phyloP scores from a whole-genome alignment of 2,329 filamentous ascomycete species.

The Fusarium oligoseptatum region DNA sequence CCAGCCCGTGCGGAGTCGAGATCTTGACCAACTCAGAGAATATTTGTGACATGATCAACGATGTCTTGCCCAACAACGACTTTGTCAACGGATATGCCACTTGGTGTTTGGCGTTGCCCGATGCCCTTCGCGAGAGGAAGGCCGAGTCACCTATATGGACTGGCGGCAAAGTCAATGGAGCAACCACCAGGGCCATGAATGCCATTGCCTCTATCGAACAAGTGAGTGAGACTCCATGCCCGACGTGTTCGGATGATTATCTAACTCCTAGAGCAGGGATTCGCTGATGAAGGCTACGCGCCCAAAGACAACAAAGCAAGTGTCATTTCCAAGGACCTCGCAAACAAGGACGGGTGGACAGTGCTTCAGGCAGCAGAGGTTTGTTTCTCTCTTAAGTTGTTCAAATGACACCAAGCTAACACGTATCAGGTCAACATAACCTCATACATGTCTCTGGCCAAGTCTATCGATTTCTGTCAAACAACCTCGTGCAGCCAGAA shows the following conservation, averaged over 20 bases:
- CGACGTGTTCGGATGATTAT: too few relatives aligned
- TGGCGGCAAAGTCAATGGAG: constrained; percentile 21
- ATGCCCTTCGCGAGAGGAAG: constrained; percentile 21
- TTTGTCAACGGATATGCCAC: constrained; percentile 16
- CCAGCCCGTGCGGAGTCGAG: constrained; percentile 28
- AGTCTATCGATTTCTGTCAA: constrained; percentile 4
- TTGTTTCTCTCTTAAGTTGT: rapidly evolving
- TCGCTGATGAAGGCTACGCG: constrained; percentile 6
- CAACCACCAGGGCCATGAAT: neutral
- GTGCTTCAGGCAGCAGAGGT: constrained; percentile 28
- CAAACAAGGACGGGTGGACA: constrained; percentile 31
- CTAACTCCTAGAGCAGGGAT: constrained; percentile 1
- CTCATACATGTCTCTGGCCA: constrained; percentile 3
- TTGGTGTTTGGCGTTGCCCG: constrained; percentile 8
- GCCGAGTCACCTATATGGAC: constrained; percentile 18
- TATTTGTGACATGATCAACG: constrained; percentile 23
- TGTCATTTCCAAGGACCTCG: constrained; percentile 17
- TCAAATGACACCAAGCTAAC: neutral
- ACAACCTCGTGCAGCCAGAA: neutral
- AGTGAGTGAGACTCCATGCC: neutral
- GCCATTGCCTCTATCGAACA: constrained; percentile 8
- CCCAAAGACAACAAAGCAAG: constrained; percentile 13
- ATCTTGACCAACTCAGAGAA: constrained; percentile 22
- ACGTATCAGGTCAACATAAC: constrained; percentile 10
- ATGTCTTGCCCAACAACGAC: constrained; percentile 9